Conservation (phyloP, 2,329 filamentous ascomycete genomes). For the Akanthomyces uredinophilus region DNA sequence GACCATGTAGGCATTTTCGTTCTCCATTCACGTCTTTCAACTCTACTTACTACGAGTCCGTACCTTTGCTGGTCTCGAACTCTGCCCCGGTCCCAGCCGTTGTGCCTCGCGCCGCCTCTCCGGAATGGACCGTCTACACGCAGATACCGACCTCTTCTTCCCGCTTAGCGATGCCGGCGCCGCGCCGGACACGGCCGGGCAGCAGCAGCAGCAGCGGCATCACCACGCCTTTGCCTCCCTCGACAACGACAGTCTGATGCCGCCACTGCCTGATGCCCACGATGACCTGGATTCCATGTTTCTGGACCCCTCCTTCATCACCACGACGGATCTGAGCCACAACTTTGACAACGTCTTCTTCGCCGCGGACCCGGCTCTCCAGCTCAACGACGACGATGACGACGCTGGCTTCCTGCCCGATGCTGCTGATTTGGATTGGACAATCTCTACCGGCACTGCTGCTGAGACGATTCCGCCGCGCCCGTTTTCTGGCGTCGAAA, state of each 20-base stretch:
- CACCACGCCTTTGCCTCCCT: background rate
- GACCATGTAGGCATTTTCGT: background rate
- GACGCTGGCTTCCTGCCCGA: constrained; percentile 2
- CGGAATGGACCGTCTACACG: constrained; percentile 7
- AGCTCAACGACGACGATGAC: background rate
- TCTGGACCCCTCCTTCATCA: background rate
- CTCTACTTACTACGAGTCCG: background rate
- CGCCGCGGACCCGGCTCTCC: background rate
- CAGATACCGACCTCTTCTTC: constrained; percentile 1
- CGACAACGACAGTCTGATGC: background rate
- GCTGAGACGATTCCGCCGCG: background rate
- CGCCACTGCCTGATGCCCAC: background rate
- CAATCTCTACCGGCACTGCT: background rate
- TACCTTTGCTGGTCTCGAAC: background rate
- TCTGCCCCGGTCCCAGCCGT: background rate
- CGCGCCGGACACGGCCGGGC: constrained; percentile 1
- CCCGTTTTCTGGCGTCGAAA: background rate
- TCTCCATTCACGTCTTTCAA: background rate
- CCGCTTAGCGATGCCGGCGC: constrained; percentile 8
- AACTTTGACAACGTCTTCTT: constrained; percentile 8
- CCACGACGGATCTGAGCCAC: background rate
- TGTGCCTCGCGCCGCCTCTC: no score
- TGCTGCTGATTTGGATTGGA: background rate
- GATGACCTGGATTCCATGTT: constrained; percentile 1
- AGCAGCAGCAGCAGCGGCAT: no score